Evolutionary conservation across 2,329 filamentous ascomycete species (phyloP), one percentile per base, ranked within the genome.

Genomic region (Biscogniauxia marginata): DNA sequence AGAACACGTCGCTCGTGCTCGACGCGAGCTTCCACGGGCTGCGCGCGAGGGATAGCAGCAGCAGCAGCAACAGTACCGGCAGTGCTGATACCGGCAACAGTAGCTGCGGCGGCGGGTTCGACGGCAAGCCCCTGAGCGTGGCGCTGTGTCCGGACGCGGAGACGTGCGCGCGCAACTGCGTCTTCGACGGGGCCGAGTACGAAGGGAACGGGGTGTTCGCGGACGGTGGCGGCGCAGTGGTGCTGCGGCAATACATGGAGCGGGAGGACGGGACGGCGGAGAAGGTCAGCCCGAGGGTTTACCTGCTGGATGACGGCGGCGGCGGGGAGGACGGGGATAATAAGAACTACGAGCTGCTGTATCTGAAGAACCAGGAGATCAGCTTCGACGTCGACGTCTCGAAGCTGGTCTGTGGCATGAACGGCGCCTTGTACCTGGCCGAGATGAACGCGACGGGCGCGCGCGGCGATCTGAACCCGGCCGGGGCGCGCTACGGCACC

Each of bases 381-480:
- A 83, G 81, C 30, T 87, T 88, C 58, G 84, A 86, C 48, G 84
- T 87, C 4, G 85, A 88, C 66, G 78, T 86, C 47, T 86, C 84
- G 22, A 80, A 81, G 58, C 75, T 88, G 20, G 81, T 82, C 20
- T 89, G 86, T 62, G 86, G 86, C 53, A 73, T 88, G 65, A 88
- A 89, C 69, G 85, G 84, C 56, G 85, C 85, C 9, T 69, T 88
- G 23, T 87, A 88, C 75, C 78, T 88, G 45, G 76, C 82, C 16
- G 75, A 81, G 65, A 88, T 89, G 85, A 78, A 84, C 20, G 74
- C 78, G 4, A 82, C 85, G 62, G 86, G 85, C 62, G 85, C 84
- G 21, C 62, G 78, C 58, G 81, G 78, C 69, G 62, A 76, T 1
- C 74, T 68, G 50, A 84, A 83, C 70, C 77, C 77, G 50, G 83